Conservation (phyloP, 495 filamentous ascomycete genomes). For the Cairneyella variabilis region DNA sequence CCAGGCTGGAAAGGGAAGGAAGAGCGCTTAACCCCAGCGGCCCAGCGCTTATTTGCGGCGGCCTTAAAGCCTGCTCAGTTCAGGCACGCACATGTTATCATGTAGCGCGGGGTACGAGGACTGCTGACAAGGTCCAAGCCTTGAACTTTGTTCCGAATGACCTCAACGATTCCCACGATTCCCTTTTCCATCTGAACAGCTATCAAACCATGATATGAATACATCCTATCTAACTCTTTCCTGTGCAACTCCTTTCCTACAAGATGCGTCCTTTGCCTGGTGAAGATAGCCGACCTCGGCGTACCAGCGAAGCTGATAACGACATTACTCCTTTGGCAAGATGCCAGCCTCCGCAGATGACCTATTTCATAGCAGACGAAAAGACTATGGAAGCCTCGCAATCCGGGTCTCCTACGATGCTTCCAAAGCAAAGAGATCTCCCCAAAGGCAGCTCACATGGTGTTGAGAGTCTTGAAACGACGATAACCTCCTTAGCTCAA, state of each 20-base stretch:
- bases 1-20: too few species aligned
- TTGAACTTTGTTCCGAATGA: too few species aligned
- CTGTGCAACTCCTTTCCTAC: neutral
- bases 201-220: slow-evolving; percentile 7
- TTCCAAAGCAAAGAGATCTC: slow-evolving; percentile 25
- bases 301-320: slow-evolving; percentile 25
- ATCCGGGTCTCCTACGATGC: slow-evolving; percentile 28
- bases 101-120: too few species aligned
- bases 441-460: slow-evolving; percentile 50
- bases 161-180: too few species aligned
- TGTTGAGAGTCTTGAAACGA: slow-evolving; percentile 60
- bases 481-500: slow-evolving; percentile 33
- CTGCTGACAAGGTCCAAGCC: too few species aligned
- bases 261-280: slow-evolving; percentile 37
- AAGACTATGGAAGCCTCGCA: slow-evolving; percentile 43
- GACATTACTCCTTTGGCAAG: slow-evolving; percentile 28
- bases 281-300: slow-evolving; percentile 34
- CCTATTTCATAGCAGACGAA: slow-evolving; percentile 53
- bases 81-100: too few species aligned
- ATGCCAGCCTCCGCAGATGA: slow-evolving; percentile 44
- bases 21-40: too few species aligned
- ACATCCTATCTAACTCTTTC: neutral
- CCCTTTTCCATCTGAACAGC: too few species aligned
- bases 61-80: too few species aligned
- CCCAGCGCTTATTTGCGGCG: too few species aligned